Conservation (phyloP, 2,329 filamentous ascomycete genomes). For the Pseudocercospora pini-densiflorae region DNA sequence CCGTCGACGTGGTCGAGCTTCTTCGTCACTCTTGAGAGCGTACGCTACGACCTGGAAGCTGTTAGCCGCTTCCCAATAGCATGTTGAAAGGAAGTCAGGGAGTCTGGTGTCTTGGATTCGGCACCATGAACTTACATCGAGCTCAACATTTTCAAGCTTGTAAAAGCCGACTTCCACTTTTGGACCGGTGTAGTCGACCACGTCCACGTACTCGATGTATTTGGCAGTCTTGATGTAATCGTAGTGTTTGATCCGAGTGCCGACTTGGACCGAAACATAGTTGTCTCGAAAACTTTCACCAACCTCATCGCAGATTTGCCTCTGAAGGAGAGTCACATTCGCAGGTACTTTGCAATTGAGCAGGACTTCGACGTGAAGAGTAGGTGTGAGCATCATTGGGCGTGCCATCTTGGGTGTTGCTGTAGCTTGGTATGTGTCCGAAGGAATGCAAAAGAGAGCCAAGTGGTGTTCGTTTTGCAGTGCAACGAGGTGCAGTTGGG, state of each 20-base stretch:
- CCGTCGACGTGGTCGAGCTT: conserved; percentile 30
- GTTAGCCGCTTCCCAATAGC: not conserved
- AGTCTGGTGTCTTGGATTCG: not conserved
- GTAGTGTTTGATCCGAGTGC: not conserved
- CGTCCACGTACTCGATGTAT: conserved; percentile 42
- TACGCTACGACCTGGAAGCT: conserved; percentile 42
- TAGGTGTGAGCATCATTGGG: conserved; percentile 34
- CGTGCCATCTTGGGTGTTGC: conserved; percentile 19
- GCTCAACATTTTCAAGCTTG: conserved; percentile 40
- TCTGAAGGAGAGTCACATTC: not conserved
- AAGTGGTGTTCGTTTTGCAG: no score
- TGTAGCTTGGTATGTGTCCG: not conserved
- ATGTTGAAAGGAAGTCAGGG: no score
- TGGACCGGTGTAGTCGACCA: conserved; percentile 47
- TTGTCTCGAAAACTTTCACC: not conserved
- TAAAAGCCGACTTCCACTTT: conserved; percentile 29
- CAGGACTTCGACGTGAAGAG: conserved; percentile 47
- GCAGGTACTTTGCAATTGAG: conserved; percentile 34
- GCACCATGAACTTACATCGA: conserved; percentile 41
- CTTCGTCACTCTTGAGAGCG: conserved; percentile 39
- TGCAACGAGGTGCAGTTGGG: no score
- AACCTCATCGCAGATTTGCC: not conserved
- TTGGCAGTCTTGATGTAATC: conserved; percentile 30
- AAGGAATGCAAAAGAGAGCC: not conserved
- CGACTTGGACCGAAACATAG: not conserved